Evolutionary conservation across 345 rosid genomes (phyloP), one percentile per base, ranked within the genome.

Genomic region (Salix brachista): DNA sequence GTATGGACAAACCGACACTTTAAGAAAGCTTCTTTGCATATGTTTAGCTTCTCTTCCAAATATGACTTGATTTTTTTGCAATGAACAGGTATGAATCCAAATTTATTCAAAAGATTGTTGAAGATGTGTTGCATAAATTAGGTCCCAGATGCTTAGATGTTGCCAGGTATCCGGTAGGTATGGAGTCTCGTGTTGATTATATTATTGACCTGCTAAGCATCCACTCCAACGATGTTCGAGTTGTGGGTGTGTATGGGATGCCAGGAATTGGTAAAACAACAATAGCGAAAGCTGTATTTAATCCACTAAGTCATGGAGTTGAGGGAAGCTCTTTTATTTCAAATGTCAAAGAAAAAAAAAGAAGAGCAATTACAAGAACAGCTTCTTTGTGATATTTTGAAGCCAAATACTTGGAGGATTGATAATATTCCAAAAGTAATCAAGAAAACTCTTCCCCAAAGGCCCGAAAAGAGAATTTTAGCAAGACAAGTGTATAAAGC

Each of bases 211-310:
- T 67, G 28, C 26, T 36, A 18, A 67, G 26, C 41, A 4, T 30
- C 18, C 65, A 48, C 11, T 8, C 65, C n/a, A 30, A n/a, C 0
- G 34, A 60, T 10, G 58, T 62, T 42, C 39, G 54, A 1, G 19
- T 73, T 16, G 16, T 73, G 1, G 76, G 76, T 7, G 44, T 73
- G 4, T n/a, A 39, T 41, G 69, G 76, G n/a, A 61, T 62, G 69
- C 39, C 39, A 12, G 76, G 76, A 1, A 41, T 73, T 1, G 75
- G 75, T n/a, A 72, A 72, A 13, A 58, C 75, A 21, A 72, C 52
- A 2, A 36, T 72, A n/a, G 76, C 76, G 8, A 73, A 64, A 42
- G 68, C 65, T 23, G 69, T 61, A 7, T 62, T 42, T 8, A 46
- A 42, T 9, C 69, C 64, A 17, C n/a, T 74, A 8, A 64, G 46